Conservation (phyloP, 2,329 filamentous ascomycete genomes). For the Chalaropsis ovoidea region DNA sequence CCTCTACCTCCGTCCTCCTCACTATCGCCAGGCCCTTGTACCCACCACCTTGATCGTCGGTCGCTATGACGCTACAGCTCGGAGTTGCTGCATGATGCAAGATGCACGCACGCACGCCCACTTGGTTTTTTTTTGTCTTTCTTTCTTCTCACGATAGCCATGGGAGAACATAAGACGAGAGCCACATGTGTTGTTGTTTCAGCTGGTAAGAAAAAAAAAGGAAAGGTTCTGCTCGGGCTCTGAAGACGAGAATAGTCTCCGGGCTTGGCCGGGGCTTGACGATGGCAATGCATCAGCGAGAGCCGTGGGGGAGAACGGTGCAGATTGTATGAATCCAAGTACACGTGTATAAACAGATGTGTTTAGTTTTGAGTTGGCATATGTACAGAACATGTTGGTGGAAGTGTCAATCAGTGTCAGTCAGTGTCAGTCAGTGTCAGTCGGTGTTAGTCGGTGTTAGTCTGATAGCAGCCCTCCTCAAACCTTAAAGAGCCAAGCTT, state of each 20-base stretch:
- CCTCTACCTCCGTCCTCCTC: no score
- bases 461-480: no score
- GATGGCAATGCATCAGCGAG: no score
- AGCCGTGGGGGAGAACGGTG: no score
- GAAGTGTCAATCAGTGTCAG: background rate
- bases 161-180: no score
- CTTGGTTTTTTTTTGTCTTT: background rate
- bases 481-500: background rate
- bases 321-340: no score
- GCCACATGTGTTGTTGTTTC: no score
- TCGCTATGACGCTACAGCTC: background rate
- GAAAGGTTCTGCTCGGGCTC: background rate
- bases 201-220: background rate
- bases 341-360: no score
- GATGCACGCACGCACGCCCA: background rate
- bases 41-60: background rate
- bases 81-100: background rate
- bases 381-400: background rate
- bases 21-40: background rate
- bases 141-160: no score
- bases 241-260: no score
- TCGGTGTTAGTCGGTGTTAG: background rate
- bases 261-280: no score
- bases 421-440: background rate
- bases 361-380: no score